phyloP scores from a whole-genome alignment of 345 rosid species.

The Kandelia obovata region DNA sequence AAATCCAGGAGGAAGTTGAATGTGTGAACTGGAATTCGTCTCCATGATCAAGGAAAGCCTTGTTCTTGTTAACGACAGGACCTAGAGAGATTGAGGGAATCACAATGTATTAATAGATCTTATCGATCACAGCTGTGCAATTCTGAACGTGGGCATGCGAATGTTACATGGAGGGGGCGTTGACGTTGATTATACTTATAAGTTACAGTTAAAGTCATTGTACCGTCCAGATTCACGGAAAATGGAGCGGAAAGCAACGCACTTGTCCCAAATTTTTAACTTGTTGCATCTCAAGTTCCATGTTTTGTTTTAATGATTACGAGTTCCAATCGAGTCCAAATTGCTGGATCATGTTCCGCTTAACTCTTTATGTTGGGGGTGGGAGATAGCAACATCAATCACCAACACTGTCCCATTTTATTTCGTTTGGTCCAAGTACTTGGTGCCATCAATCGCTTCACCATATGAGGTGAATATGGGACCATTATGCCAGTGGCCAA shows the following conservation, averaged over 20 bases:
- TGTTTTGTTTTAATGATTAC: neutral
- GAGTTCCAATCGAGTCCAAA: too few species aligned
- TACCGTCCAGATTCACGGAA: constrained; percentile 8
- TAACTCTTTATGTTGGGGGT: too few species aligned
- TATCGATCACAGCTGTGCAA: constrained; percentile 14
- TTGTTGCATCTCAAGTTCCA: neutral
- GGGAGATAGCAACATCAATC: too few species aligned
- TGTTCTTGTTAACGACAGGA: constrained; percentile 9
- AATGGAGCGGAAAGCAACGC: constrained; percentile 20
- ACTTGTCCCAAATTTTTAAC: constrained; percentile 11
- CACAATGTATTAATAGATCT: constrained; percentile 15
- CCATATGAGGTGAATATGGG: too few species aligned
- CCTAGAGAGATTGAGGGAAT: constrained; percentile 10
- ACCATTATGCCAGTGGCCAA: too few species aligned
- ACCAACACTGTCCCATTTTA: too few species aligned
- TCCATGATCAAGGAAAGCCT: constrained; percentile 27
- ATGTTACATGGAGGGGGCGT: constrained; percentile 19
- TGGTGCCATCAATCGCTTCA: too few species aligned
- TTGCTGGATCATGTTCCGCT: too few species aligned
- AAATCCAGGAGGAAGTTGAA: constrained; percentile 46
- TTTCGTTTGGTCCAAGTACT: too few species aligned
- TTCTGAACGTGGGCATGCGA: constrained; percentile 10
- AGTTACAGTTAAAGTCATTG: neutral
- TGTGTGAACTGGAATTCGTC: constrained; percentile 16
- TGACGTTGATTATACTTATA: constrained; percentile 6